phyloP scores from a whole-genome alignment of 2,329 filamentous ascomycete genomes.

The Lecanosticta acicola region DNA sequence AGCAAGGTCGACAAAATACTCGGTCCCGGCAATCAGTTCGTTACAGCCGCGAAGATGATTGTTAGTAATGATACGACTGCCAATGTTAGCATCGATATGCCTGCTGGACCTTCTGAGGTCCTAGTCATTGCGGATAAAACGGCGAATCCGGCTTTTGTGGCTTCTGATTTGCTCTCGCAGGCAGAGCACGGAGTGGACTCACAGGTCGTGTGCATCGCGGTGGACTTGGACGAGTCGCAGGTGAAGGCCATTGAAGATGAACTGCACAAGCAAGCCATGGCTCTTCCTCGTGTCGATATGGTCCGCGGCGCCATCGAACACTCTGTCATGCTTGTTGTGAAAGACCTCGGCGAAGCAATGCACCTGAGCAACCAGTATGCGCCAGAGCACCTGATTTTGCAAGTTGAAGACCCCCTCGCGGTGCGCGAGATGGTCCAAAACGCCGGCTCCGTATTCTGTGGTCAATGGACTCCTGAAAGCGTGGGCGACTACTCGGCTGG shows the following conservation, averaged over 20 bases:
- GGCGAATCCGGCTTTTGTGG: constrained; percentile 89
- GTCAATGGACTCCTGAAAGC: constrained; percentile 93
- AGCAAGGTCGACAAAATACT: constrained; percentile 98
- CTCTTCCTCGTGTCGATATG: constrained; percentile 85
- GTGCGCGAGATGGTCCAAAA: constrained; percentile 79
- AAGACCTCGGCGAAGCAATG: constrained; percentile 69
- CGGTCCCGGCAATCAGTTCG: constrained; percentile 95
- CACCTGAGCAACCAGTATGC: constrained; percentile 89
- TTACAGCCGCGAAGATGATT: constrained; percentile 97
- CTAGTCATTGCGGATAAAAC: constrained; percentile 88
- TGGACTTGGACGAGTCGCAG: constrained; percentile 68
- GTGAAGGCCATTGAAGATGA: constrained; percentile 84
- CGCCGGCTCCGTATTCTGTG: constrained; percentile 92
- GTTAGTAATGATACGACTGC: constrained; percentile 97
- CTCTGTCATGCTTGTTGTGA: constrained; percentile 76
- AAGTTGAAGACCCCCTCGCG: constrained; percentile 69
- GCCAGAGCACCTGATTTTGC: constrained; percentile 92
- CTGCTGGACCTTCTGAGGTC: constrained; percentile 91
- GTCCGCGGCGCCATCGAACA: constrained; percentile 85
- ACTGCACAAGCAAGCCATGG: constrained; percentile 78
- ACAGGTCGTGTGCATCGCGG: constrained; percentile 84
- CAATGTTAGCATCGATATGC: constrained; percentile 96
- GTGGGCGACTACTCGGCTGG: constrained; percentile 97
- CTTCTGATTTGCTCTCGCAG: constrained; percentile 88
- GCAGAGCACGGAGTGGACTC: constrained; percentile 96